Evolutionary conservation across 2,329 filamentous ascomycete genomes (phyloP), one percentile per base, ranked within the genome.

Genomic region (Fusarium brachygibbosum): DNA sequence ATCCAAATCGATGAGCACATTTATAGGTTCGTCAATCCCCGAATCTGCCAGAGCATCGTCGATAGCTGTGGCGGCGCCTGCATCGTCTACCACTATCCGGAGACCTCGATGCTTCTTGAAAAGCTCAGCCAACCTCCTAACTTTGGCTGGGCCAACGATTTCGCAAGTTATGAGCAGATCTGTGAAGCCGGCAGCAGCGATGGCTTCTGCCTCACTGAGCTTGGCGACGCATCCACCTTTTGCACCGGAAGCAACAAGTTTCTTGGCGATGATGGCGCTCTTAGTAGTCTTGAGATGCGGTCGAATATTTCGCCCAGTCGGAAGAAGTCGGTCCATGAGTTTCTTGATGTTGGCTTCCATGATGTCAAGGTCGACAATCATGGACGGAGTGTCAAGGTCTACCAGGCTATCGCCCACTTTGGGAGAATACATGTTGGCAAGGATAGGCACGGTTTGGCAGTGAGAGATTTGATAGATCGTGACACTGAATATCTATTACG

Each of bases 351-450:
- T 87, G 66, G 76, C 66, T 60, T 87, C 83, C 82, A 86, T 85
- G 6, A 84, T 74, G 58, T 83, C 80, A 12, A 87, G 79, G 52
- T 87, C 82, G 45, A 86, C 85, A 44, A 87, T 80, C 84, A 87
- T 87, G 53, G 84, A 86, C 1, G 85, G 85, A 0, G 85, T 87
- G 70, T 87, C 85, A 42, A 87, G 83, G 21, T 49, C 44, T 7
- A 62, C 34, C 21, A 71, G 25, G 25, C 65, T 49, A 8, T 60
- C 53, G 38, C 66, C 46, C n/a, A 65, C 37, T 19, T 55, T 57
- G 14, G 54, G 66, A 7, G 49, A 38, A 14, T 57, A 66, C 60
- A 63, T 63, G 25, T 34, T 42, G 58, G 16, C n/a, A 6, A 8
- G 14, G 16, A n/a, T 7, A 3, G 48, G n/a, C 4, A 17, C 10